Conservation (phyloP, 306 rosid species). For the Rosa multiflora region DNA sequence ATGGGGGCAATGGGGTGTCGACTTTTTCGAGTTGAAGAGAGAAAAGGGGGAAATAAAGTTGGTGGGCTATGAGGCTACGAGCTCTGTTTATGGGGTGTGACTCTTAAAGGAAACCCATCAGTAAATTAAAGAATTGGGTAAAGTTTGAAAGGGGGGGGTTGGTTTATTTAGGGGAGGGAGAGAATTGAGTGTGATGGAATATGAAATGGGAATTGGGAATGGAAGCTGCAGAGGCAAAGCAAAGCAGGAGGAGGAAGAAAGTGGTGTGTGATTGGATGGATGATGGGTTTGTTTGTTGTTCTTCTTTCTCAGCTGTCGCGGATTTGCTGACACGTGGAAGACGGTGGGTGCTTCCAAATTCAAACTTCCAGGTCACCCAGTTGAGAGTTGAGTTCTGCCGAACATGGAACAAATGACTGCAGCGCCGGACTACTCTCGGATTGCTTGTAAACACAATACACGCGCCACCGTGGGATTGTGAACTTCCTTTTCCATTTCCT, state of each 20-base stretch:
- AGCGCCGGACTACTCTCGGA: background rate
- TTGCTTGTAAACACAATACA: background rate
- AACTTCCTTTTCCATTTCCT: too few species aligned
- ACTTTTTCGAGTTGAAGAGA: background rate
- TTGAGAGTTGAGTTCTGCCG: background rate
- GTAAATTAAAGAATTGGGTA: background rate
- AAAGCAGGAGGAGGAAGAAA: background rate
- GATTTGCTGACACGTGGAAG: conserved; percentile 14
- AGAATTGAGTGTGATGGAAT: background rate
- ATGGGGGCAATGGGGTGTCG: background rate
- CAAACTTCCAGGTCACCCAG: background rate
- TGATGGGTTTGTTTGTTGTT: background rate
- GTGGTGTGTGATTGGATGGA: background rate
- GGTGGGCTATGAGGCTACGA: background rate
- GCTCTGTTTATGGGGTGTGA: background rate
- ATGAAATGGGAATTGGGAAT: background rate
- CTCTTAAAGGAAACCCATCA: background rate
- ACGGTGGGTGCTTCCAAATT: background rate
- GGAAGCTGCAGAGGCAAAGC: background rate
- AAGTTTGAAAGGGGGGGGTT: background rate
- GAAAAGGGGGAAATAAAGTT: background rate
- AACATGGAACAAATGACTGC: background rate
- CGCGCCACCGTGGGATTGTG: background rate
- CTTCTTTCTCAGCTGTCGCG: background rate
- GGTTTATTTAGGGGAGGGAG: background rate